These are phyloP conservation scores for Dittrichia graveolens DNA, from an alignment of 129 eudicot genomes.

Conservation along the genomic window DNA sequence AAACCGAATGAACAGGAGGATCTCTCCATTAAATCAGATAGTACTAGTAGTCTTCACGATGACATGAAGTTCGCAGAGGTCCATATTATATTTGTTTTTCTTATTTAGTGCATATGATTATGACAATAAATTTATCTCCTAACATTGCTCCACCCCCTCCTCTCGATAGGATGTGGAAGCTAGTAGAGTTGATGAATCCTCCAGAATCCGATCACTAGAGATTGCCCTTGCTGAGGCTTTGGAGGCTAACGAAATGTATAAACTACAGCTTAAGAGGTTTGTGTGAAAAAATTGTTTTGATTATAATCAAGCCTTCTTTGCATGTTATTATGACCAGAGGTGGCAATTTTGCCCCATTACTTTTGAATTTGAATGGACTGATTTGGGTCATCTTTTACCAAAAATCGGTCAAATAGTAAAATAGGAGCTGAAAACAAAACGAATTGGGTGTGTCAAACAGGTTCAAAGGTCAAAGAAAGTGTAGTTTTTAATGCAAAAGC, in stretches of 20 bases:
- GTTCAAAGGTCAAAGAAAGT: not conserved
- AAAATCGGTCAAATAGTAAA: not conserved
- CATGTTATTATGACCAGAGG: slow-evolving; percentile 4
- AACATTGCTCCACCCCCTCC: slow-evolving; percentile 11
- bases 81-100: slow-evolving; percentile 16
- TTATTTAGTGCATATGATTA: not conserved
- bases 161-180: slow-evolving; percentile 38
- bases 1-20: slow-evolving; percentile 28
- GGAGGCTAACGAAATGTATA: slow-evolving; percentile 71
- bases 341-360: not conserved
- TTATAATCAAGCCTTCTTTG: not conserved
- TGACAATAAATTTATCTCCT: slow-evolving; percentile 2
- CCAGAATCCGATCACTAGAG: slow-evolving; percentile 52
- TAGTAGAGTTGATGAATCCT: slow-evolving; percentile 22
- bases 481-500: not conserved
- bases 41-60: slow-evolving; percentile 22
- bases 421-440: not conserved
- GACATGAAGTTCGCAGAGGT: slow-evolving; percentile 43
- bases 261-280: slow-evolving; percentile 64
- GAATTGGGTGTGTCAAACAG: too few relatives aligned
- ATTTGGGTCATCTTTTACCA: not conserved
- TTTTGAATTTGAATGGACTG: too few relatives aligned
- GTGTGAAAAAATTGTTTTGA: slow-evolving; percentile 10
- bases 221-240: slow-evolving; percentile 63
- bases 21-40: slow-evolving; percentile 15